These are phyloP conservation scores for Chenopodium album DNA, from an alignment of 148 eudicot genomes.

Conservation along the genomic window DNA sequence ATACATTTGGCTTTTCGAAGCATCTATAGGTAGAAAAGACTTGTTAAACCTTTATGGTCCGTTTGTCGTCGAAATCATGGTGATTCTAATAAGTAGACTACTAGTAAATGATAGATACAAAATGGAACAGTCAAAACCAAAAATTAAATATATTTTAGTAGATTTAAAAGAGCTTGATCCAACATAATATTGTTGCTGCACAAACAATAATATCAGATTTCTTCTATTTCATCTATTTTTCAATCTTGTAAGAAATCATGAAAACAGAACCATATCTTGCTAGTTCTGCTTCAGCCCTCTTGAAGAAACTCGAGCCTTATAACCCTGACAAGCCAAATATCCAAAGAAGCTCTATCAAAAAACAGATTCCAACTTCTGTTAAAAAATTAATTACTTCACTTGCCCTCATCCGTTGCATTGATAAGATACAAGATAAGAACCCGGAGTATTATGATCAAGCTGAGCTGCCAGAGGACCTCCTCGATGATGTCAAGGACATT, in stretches of 20 bases:
- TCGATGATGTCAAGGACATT: neutral
- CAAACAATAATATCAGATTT: neutral
- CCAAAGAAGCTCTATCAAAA: neutral
- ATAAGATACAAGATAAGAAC: neutral
- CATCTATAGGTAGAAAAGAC: too few relatives aligned
- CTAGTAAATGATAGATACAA: neutral
- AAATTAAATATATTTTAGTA: neutral
- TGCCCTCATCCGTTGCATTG: neutral
- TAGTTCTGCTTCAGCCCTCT: neutral
- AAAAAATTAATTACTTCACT: neutral
- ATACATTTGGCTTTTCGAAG: too few relatives aligned
- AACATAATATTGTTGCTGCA: neutral
- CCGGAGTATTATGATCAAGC: neutral
- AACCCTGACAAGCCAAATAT: neutral
- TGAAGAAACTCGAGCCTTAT: neutral
- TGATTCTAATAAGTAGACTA: too few relatives aligned
- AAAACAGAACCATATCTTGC: neutral
- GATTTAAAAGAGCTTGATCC: neutral
- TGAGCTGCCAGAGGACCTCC: neutral
- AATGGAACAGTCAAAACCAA: neutral
- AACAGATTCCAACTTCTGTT: neutral
- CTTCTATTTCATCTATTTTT: neutral
- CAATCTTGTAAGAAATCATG: neutral
- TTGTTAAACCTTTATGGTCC: too few relatives aligned
- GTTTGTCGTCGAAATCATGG: too few relatives aligned